These are phyloP conservation scores for Coemansia sp. DNA, from an alignment of 192 early-diverging fungal genomes.

Conservation along the genomic window DNA sequence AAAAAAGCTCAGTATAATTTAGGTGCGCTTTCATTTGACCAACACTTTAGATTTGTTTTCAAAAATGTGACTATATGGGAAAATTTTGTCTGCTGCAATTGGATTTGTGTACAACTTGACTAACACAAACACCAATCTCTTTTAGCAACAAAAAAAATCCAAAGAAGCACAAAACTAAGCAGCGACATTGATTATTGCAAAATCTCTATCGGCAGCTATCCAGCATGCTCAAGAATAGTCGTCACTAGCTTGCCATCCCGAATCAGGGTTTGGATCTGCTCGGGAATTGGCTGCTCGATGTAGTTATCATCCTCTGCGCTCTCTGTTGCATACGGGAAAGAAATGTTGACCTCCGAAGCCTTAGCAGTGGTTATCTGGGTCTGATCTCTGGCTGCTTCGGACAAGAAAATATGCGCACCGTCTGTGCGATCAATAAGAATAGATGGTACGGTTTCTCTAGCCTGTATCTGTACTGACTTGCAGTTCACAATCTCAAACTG, in stretches of 20 bases:
- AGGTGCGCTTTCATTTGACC: background rate
- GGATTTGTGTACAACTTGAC: no score
- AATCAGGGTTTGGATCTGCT: conserved; percentile 90
- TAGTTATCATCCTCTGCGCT: conserved; percentile 68
- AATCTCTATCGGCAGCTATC: conserved; percentile 41
- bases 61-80: no score
- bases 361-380: conserved; percentile 93
- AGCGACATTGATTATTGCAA: background rate
- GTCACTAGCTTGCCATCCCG: conserved; percentile 79
- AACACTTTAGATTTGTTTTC: no score
- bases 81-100: no score
- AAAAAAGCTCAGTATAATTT: background rate
- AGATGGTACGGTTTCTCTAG: conserved; percentile 79
- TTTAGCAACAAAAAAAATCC: background rate
- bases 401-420: conserved; percentile 87
- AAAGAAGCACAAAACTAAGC: conserved; percentile 3
- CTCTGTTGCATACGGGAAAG: conserved; percentile 57
- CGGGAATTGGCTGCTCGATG: conserved; percentile 84
- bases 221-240: conserved; percentile 81
- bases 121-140: no score
- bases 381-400: conserved; percentile 64
- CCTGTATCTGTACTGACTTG: conserved; percentile 83
- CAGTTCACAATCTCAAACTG: conserved; percentile 89
- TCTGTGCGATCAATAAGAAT: conserved; percentile 92
- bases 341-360: conserved; percentile 86